Conservation (phyloP, 441 rosid genomes). For the Mallotus japonicus region DNA sequence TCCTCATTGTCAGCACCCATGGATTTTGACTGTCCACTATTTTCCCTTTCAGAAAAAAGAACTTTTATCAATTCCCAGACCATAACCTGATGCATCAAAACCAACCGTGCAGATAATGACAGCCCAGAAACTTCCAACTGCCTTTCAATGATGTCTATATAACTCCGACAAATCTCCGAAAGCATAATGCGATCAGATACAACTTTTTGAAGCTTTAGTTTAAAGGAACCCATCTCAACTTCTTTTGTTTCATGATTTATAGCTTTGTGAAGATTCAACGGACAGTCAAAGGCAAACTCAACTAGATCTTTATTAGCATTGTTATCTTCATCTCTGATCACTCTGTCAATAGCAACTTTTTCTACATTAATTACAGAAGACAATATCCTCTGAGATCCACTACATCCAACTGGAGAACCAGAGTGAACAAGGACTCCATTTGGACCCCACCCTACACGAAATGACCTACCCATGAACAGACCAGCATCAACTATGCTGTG, state of each 20-base stretch:
- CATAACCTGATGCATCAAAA: constrained; percentile 90
- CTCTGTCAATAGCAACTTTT: constrained; percentile 85
- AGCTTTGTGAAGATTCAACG: constrained; percentile 71
- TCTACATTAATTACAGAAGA: constrained; percentile 79
- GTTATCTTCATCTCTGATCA: constrained; percentile 63
- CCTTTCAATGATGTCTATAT: constrained; percentile 76
- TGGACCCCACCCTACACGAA: constrained; percentile 99
- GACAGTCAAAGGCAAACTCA: constrained; percentile 66
- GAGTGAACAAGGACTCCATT: constrained; percentile 88
- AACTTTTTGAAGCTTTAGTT: constrained; percentile 71
- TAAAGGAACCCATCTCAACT: constrained; percentile 63
- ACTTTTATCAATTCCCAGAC: constrained; percentile 96
- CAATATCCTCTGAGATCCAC: constrained; percentile 45
- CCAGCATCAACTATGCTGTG: constrained; percentile 87
- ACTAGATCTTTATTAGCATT: constrained; percentile 69
- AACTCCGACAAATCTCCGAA: constrained; percentile 74
- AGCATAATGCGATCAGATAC: constrained; percentile 64
- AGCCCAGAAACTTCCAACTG: constrained; percentile 79
- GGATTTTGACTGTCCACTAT: constrained; percentile 48
- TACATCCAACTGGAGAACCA: constrained; percentile 59
- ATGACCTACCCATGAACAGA: constrained; percentile 93
- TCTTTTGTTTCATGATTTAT: constrained; percentile 58
- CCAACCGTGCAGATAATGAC: constrained; percentile 62
- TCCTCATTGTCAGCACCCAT: constrained; percentile 80
- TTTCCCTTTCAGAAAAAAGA: constrained; percentile 80